phyloP scores from a whole-genome alignment of 169 alveolate genomes.

The Pseudocohnilembus persalinus region DNA sequence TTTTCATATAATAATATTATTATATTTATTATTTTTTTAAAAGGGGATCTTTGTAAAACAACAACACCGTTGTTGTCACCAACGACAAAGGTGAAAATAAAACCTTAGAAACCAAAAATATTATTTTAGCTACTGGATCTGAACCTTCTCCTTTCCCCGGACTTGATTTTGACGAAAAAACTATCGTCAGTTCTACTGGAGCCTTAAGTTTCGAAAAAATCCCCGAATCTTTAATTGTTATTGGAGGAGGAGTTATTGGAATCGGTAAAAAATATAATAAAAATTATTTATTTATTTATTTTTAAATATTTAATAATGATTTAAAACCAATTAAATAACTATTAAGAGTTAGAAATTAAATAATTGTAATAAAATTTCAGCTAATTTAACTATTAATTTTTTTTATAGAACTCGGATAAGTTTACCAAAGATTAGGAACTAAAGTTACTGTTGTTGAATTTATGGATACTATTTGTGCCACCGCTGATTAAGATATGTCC shows the following conservation, averaged over 20 bases:
- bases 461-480: constrained; percentile 72
- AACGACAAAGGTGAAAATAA: constrained; percentile 52
- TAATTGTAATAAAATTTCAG: too few relatives aligned
- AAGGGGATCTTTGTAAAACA: constrained; percentile 33
- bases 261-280: not conserved
- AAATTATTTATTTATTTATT: too few relatives aligned
- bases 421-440: constrained; percentile 93
- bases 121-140: constrained; percentile 95
- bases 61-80: constrained; percentile 56
- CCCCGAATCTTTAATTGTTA: constrained; percentile 91
- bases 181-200: constrained; percentile 81
- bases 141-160: constrained; percentile 92
- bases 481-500: constrained; percentile 83
- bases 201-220: constrained; percentile 78
- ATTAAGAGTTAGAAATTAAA: too few relatives aligned
- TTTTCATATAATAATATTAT: constrained; percentile 2
- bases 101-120: constrained; percentile 78
- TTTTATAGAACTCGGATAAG: constrained; percentile 97
- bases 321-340: too few relatives aligned
- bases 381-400: too few relatives aligned
- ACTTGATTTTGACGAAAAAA: constrained; percentile 82
- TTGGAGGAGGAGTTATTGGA: constrained; percentile 99
- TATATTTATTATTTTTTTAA: too few relatives aligned
- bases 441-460: constrained; percentile 86
- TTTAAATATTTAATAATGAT: too few relatives aligned